These are phyloP conservation scores for Termitomyces sp. DNA, from an alignment of 768 basidiomycete species.

Conservation along the genomic window DNA sequence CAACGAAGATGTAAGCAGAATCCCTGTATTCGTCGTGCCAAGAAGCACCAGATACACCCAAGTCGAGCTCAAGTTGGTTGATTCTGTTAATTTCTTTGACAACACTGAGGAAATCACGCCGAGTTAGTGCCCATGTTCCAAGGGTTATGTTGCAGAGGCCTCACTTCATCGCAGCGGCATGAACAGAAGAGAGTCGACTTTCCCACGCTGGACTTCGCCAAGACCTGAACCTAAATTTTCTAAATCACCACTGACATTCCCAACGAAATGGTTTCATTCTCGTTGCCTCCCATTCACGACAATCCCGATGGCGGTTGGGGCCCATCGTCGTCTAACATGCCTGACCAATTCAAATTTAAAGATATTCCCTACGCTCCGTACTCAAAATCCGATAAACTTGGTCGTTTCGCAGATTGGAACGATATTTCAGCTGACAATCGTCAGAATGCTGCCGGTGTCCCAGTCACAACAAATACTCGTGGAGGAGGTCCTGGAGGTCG, in stretches of 20 bases:
- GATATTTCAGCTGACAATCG: conserved; percentile 64
- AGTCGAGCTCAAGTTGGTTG: conserved; percentile 83
- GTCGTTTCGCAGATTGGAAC: conserved; percentile 97
- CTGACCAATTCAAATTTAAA: conserved; percentile 93
- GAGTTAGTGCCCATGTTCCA: conserved; percentile 3
- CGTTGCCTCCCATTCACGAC: conserved; percentile 83
- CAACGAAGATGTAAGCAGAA: conserved; percentile 92
- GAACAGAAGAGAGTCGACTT: conserved; percentile 17
- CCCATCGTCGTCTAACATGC: conserved; percentile 72
- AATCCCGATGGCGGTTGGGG: conserved; percentile 95
- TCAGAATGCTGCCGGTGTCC: conserved; percentile 45
- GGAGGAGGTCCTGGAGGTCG: conserved; percentile 47
- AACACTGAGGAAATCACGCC: conserved; percentile 46
- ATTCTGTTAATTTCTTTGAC: conserved; percentile 92
- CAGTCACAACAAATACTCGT: conserved; percentile 42
- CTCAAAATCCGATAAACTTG: conserved; percentile 98
- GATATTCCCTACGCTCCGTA: conserved; percentile 98
- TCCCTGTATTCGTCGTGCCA: conserved; percentile 99
- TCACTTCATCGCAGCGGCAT: conserved; percentile 61
- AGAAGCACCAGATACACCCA: conserved; percentile 64
- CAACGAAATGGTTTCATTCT: conserved; percentile 67
- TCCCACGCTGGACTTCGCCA: conserved; percentile 29
- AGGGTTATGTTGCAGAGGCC: conserved; percentile 20
- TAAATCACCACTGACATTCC: conserved; percentile 8
- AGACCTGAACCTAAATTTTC: conserved; percentile 22